A percentile compares a stretch with the other conserved stretches of the same genome.
Evolutionary conservation across 495 filamentous ascomycete genomes (phyloP).

Genomic region (Cercophora samala): DNA sequence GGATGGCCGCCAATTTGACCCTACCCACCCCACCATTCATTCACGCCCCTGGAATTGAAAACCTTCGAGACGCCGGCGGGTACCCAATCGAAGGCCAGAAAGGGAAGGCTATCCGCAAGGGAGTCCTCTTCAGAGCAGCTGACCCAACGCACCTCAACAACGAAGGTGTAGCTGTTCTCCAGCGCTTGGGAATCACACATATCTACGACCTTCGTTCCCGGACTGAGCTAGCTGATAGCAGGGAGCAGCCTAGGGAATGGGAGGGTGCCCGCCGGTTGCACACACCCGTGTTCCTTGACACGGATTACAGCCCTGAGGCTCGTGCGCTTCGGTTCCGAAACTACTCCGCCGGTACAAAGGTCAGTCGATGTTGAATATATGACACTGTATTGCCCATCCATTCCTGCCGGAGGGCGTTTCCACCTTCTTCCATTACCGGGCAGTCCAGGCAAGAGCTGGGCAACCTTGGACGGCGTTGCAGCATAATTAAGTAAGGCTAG

Average conservation of each 20-base stretch:
- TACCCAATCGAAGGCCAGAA: constrained; percentile 39
- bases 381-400: not conserved
- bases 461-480: not conserved
- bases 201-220: constrained; percentile 66
- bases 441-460: not conserved
- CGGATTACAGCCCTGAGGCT: constrained; percentile 54
- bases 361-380: constrained; percentile 25
- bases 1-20: not conserved
- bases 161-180: constrained; percentile 51
- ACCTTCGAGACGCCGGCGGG: constrained; percentile 60
- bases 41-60: constrained; percentile 49
- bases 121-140: constrained; percentile 56
- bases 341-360: constrained; percentile 46
- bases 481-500: not conserved
- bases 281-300: constrained; percentile 56
- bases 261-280: constrained; percentile 51
- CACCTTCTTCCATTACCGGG: not conserved
- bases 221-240: constrained; percentile 40
- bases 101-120: constrained; percentile 41
- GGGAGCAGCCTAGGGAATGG: constrained; percentile 39
- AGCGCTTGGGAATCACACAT: constrained; percentile 53
- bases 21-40: constrained; percentile 53
- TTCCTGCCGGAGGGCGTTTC: not conserved
- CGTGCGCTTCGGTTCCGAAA: constrained; percentile 47
- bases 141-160: constrained; percentile 51